Evolutionary conservation across 495 filamentous ascomycete genomes (phyloP), one percentile per base, ranked within the genome.

Genomic region (Letharia columbiana): DNA sequence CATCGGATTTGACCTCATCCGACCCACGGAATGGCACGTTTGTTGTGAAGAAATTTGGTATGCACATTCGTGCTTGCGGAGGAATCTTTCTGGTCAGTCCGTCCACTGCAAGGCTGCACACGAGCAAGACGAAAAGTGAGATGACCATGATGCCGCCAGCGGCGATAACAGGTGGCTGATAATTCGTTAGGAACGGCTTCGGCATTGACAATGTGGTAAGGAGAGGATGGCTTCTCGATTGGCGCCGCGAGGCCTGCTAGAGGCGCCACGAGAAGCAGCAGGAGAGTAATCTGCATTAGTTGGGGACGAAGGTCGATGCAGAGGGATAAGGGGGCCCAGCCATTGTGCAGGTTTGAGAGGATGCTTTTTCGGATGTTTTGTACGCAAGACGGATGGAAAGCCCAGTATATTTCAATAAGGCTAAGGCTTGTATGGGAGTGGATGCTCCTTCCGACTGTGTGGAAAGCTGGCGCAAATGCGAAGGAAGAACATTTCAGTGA

Each of bases 91-190:
- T 61, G 44, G 40, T 60, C 11, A 50, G 20, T 41, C 17, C 57
- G 28, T 60, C 41, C 33, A 52, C 59, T 40, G 64, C 59, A 66
- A 59, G 40, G 37, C 33, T 40, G 45, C 60, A 65, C n/a, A 52
- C 52, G 64, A 63, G 60, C 49, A 66, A 66, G 64, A 39, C 60
- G 49, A 69, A 44, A 66, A 63, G 37, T 54, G 41, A 66, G 54
- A 63, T 59, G 67, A 56, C 63, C 64, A 63, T 69, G 59, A 50
- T 62, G 64, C 41, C 67, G 56, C 54, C 50, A 45, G 42, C 60
- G 47, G 18, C 57, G 67, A 66, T 59, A 45, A 50, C 54, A 67
- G 37, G 47, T 40, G 28, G 52, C 44, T 12, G 57, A 52, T 15
- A 45, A 33, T 9, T 60, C 44, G 8, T 20, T 31, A 57, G 44